Base-by-base conservation (phyloP, 1,284 basidiomycete species). In the Cronartium quercuum region DNA sequence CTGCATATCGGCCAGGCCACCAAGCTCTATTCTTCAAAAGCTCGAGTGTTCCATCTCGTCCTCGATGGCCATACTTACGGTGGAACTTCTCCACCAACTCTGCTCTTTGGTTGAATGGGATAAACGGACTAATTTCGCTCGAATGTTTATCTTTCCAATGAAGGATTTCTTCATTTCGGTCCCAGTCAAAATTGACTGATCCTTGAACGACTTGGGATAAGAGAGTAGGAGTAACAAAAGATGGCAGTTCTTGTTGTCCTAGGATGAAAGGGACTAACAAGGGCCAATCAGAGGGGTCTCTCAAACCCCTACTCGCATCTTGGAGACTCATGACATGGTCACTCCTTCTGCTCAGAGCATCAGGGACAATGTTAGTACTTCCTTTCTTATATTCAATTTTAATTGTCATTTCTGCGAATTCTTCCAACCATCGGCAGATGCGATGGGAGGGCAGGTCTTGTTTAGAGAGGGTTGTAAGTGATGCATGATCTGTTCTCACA, bases 311-410 rank as follows among this genome's bases (percentile, higher is more conserved):
- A 1, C 37, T 13, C 2, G 6, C 6, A 21, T 66, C 41, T 18
- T 47, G 42, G 0, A 66, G 4, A 13, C 35, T 1, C 18, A 58
- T 5, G 4, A 65, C 7, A 5, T 29, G 21, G 34, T 69, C 55
- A 29, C 4, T n/a, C 10, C 66, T 44, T 18, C 66, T 29, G 18
- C 47, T 51, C 44, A 68, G 41, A 10, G 67, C 67, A 38, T 69
- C 67, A 0, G 67, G 55, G 34, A 61, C 55, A 41, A 61, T 6
- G 42, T 60, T 38, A 2, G 37, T 13, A 4, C 34, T 6, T 1
- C 66, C 35, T 15, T 4, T 3, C 13, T 61, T 38, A 37, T 60
- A 84, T 0, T 75, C 62, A n/a, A 84, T 44, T 10, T 68, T 40
- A 15, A 74, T 38, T 7, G 51, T 57, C 34, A 68, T 41, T 41